A percentile compares a stretch with the other conserved stretches of the same genome.
phyloP scores from a whole-genome alignment of 2,329 filamentous ascomycete species.

The Fusarium sp. region DNA sequence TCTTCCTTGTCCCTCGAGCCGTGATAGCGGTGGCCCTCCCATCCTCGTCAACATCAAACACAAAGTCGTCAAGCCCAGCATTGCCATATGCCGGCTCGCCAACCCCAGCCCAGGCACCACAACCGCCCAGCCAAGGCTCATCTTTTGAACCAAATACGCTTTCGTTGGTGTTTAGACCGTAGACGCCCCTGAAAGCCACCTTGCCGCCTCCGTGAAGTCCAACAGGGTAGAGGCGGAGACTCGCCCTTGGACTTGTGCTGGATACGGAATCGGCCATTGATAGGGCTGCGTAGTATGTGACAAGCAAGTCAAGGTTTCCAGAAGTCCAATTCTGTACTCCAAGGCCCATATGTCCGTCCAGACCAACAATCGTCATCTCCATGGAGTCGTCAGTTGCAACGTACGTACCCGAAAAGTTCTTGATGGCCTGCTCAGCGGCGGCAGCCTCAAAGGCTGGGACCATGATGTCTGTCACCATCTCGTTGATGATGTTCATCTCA shows the following conservation, averaged over 20 bases:
- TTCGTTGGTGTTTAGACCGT: background rate
- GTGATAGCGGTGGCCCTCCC: background rate
- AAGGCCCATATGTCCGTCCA: background rate
- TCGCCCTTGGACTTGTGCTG: background rate
- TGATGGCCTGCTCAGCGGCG: background rate
- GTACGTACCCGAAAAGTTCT: background rate
- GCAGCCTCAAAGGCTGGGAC: background rate
- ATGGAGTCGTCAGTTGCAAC: background rate
- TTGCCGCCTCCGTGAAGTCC: background rate
- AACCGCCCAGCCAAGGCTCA: background rate
- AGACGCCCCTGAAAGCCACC: background rate
- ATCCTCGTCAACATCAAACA: background rate
- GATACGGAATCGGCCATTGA: background rate
- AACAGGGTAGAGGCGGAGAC: background rate
- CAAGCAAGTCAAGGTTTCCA: background rate
- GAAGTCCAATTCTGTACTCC: constrained; percentile 13
- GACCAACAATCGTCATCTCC: background rate
- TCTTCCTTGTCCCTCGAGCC: background rate
- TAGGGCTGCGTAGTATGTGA: background rate
- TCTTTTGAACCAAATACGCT: background rate
- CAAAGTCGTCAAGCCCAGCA: constrained; percentile 14
- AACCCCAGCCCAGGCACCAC: constrained; percentile 1
- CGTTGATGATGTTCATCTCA: background rate
- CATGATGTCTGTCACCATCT: background rate
- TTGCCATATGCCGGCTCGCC: background rate